Evolutionary conservation across 179 eudicot species (phyloP).

Genomic region (Heliamphora pulchella): DNA sequence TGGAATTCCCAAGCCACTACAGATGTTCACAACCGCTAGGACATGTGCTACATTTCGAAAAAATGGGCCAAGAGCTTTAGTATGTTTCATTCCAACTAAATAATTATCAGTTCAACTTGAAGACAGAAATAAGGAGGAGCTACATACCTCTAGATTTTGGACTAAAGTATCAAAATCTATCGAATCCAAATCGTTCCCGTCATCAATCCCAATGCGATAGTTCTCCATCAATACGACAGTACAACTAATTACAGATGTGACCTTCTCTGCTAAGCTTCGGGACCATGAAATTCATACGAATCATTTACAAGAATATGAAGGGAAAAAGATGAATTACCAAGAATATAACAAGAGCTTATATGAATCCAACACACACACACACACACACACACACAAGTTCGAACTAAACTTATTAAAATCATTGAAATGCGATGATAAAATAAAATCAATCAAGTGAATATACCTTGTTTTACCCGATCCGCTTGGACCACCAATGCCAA

Average conservation of each 20-base stretch:
- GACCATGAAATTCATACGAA: conserved; percentile 26
- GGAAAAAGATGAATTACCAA: background rate
- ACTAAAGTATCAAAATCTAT: conserved; percentile 79
- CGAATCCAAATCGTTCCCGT: conserved; percentile 70
- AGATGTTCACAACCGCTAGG: background rate
- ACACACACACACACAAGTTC: background rate
- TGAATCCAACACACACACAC: background rate
- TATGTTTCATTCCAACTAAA: background rate
- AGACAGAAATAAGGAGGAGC: conserved; percentile 8
- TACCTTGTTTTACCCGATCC: conserved; percentile 98
- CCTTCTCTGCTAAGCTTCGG: conserved; percentile 94
- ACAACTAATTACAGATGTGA: conserved; percentile 92
- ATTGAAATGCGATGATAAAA: background rate
- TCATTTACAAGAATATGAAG: background rate
- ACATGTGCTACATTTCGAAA: background rate
- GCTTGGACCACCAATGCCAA: conserved; percentile 98
- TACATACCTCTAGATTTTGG: conserved; percentile 75
- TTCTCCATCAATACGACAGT: conserved; percentile 84
- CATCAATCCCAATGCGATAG: conserved; percentile 80
- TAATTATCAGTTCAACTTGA: conserved; percentile 1
- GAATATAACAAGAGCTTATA: background rate
- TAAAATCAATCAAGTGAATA: background rate
- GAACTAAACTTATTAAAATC: background rate
- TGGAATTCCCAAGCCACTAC: background rate
- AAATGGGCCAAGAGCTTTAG: background rate